Evolutionary conservation across 1,139 yeast genomes (phyloP), one percentile per base, ranked within the genome.

Genomic region (Magnusiomyces magnusii): DNA sequence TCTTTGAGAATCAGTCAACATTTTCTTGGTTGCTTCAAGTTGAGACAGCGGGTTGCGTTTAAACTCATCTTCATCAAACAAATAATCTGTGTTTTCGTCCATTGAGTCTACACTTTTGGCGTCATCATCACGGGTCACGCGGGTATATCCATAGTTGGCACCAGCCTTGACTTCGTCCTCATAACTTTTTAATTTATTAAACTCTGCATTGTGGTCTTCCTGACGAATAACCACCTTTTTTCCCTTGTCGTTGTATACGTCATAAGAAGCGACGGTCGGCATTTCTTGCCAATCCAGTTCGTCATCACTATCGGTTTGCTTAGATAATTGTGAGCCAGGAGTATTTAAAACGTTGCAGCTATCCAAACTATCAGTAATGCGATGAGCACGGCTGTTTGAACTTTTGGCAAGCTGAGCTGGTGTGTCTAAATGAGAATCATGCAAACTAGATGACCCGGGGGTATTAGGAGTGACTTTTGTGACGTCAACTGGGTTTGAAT

Each of bases 41-140:
- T 92, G 95, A 53, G 84, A 83, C 10, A 76, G 76, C 0, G 84
- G 85, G 68, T 77, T 85, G 63, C 75, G 76, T 64, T 64, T 75
- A 59, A 68, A 73, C 60, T 74, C 76, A 17, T 76, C 79, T 27
- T 78, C 81, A 57, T 73, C 74, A 69, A 93, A 92, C 56, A 93
- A 73, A 66, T 86, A 93, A 66, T 91, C 96, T 0, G 97, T 92
- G 66, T 85, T 83, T 63, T 82, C 83, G 71, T 93, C 93, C 63
- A 76, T 66, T 60, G 92, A 80, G 60, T 80, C 83, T 24, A 84
- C 78, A 63, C 87, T 88, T 64, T 84, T 83, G 28, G 85, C 86
- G 42, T 95, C 95, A 69, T 93, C 98, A 66, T 91, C 96, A 13
- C 36, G 31, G 50, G 92, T 91, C 15, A 95, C 87, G 66, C 95